Evolutionary conservation across 2,329 filamentous ascomycete species (phyloP), one percentile per base, ranked within the genome.

Genomic region (Byssothecium circinans): DNA sequence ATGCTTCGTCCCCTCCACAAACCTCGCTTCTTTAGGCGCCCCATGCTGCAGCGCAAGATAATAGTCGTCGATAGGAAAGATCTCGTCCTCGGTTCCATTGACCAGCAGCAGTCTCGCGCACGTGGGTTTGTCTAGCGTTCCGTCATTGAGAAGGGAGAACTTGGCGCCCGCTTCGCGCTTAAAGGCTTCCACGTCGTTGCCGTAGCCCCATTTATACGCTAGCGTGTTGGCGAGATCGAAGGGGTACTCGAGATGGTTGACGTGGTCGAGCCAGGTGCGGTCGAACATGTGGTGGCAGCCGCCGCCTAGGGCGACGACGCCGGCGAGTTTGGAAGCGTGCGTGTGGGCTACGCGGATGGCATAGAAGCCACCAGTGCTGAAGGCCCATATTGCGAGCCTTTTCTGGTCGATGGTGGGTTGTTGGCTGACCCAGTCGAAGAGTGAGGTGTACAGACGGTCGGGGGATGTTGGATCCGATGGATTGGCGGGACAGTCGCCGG

Each of bases 31-130:
- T 66, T 84, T 84, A 1, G 78, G 75, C 17, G 68, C 60, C 0
- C 80, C 81, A 60, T 79, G 75, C 56, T 76, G 70, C 38, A 83
- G 56, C 20, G 78, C 78, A 33, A 83, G 62, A 54, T 80, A 79
- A 46, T 81, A 79, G 56, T 84, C 81, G 56, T 84, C 81, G 37
- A 84, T 80, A 0, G 81, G 81, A 64, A 84, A 84, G 39, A 84
- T 82, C 69, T 82, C 81, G 58, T 84, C 81, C 23, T 79, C 74
- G 1, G 76, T 78, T 0, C 81, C 78, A 55, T 84, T 84, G 8
- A 84, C 80, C 5, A 84, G 67, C 30, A 84, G 60, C 43, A 83
- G 58, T 23, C 74, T 69, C 19, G 76, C 67, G 47, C 80, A 82
- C 6, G 69, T 62, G 0, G 71, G 71, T 52, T 69, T 74, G 45